These are phyloP conservation scores for Marasmius oreades DNA, from an alignment of 1,284 basidiomycete species.

Conservation along the genomic window DNA sequence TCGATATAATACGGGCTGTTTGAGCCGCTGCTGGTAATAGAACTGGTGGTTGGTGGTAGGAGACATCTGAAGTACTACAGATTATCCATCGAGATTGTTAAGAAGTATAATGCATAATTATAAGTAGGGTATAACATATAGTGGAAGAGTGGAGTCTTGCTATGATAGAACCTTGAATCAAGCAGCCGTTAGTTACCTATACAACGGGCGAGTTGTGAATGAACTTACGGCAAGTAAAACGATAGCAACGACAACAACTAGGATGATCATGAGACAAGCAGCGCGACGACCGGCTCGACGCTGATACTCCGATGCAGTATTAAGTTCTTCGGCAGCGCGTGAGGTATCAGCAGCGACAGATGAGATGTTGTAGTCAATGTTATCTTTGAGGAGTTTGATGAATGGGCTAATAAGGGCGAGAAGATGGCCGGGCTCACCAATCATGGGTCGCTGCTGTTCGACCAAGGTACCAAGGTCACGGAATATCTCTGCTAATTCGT, in stretches of 20 bases:
- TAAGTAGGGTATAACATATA: not conserved
- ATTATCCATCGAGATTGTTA: not conserved
- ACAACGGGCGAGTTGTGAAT: not conserved
- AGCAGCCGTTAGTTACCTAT: not conserved
- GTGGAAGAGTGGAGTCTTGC: not conserved
- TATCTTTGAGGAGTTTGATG: slow-evolving; percentile 56
- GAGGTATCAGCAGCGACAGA: slow-evolving; percentile 83
- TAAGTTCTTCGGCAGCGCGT: slow-evolving; percentile 85
- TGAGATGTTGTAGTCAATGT: slow-evolving; percentile 94
- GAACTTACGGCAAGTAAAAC: slow-evolving; percentile 87
- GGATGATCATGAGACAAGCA: slow-evolving; percentile 85
- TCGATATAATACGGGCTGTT: not conserved
- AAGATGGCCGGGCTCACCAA: slow-evolving; percentile 58
- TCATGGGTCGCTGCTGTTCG: slow-evolving; percentile 91
- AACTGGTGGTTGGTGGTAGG: too few species aligned
- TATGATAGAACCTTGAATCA: not conserved
- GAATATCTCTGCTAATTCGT: slow-evolving; percentile 97
- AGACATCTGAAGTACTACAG: too few species aligned
- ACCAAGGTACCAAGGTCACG: slow-evolving; percentile 94
- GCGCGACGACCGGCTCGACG: slow-evolving; percentile 89
- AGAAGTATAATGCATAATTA: not conserved
- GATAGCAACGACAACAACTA: slow-evolving; percentile 85
- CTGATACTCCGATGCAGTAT: slow-evolving; percentile 92
- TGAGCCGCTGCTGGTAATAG: too few species aligned
- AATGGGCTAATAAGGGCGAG: not conserved